A percentile compares a stretch with the other conserved stretches of the same genome.
Conservation (phyloP, 2,329 filamentous ascomycete species). For the Salinomyces thailandicus region DNA sequence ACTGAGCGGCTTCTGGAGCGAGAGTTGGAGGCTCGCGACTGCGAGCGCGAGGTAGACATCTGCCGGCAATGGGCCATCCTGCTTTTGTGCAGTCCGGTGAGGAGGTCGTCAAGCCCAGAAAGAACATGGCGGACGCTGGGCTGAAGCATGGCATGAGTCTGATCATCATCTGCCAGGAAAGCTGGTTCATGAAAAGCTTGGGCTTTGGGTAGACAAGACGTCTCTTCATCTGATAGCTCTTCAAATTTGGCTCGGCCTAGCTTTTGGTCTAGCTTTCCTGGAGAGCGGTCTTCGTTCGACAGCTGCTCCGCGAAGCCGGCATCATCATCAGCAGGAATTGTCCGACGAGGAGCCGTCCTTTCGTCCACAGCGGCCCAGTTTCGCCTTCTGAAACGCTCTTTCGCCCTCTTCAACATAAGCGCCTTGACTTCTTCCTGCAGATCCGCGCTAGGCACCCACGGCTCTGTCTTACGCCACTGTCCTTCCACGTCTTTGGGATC, state of each 20-base stretch:
- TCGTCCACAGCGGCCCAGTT: constrained; percentile 1
- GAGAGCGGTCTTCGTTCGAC: no score
- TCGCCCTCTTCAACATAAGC: constrained; percentile 54
- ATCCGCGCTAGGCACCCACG: constrained; percentile 44
- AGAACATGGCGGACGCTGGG: constrained; percentile 64
- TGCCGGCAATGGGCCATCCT: constrained; percentile 15
- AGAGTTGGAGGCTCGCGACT: not conserved
- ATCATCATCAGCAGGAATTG: no score
- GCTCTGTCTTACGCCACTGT: constrained; percentile 10
- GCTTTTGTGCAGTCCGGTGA: constrained; percentile 57
- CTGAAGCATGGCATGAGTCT: constrained; percentile 52
- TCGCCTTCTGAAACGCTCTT: constrained; percentile 36
- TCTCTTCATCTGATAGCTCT: not conserved
- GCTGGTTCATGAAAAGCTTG: constrained; percentile 31
- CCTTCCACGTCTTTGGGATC: constrained; percentile 6
- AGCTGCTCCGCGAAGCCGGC: no score
- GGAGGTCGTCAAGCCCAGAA: constrained; percentile 55
- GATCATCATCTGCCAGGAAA: constrained; percentile 60
- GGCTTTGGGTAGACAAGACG: no score
- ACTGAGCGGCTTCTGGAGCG: no score
- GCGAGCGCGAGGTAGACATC: constrained; percentile 7
- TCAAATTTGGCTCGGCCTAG: constrained; percentile 11
- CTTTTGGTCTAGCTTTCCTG: not conserved
- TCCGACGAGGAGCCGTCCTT: no score
- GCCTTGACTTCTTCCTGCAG: constrained; percentile 64